phyloP scores from a whole-genome alignment of 2,329 filamentous ascomycete genomes.

The Neodidymelliopsis sp. region DNA sequence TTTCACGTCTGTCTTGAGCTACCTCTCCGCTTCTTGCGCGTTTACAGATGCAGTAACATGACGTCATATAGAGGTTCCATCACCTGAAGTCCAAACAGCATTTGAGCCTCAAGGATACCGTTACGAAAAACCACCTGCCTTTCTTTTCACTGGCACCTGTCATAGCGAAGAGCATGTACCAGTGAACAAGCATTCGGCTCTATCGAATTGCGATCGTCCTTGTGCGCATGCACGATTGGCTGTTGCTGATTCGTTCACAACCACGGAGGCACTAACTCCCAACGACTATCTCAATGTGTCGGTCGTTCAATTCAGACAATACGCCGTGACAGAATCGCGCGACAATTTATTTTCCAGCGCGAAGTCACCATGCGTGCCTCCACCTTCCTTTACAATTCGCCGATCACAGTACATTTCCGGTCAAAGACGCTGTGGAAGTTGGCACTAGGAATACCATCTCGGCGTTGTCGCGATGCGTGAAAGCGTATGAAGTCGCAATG shows the following conservation, averaged over 20 bases:
- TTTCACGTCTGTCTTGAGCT: no score
- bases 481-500: background rate
- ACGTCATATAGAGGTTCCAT: no score
- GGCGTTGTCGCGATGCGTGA: constrained; percentile 2
- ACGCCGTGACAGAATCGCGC: background rate
- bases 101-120: no score
- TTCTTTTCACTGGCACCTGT: no score
- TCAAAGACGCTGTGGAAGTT: background rate
- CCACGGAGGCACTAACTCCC: constrained; percentile 6
- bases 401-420: background rate
- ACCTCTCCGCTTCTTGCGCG: no score
- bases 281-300: constrained; percentile 6
- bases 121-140: no score
- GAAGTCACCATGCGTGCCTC: constrained; percentile 5
- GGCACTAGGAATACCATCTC: background rate
- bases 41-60: no score
- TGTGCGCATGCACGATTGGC: constrained; percentile 3
- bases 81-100: no score
- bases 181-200: no score
- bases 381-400: constrained; percentile 12
- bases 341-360: background rate
- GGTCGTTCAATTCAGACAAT: background rate
- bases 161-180: no score
- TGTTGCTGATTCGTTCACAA: constrained; percentile 6
- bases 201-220: constrained; percentile 5